Evolutionary conservation across 78 protist species (phyloP).

Genomic region (Emiliania huxleyi): DNA sequence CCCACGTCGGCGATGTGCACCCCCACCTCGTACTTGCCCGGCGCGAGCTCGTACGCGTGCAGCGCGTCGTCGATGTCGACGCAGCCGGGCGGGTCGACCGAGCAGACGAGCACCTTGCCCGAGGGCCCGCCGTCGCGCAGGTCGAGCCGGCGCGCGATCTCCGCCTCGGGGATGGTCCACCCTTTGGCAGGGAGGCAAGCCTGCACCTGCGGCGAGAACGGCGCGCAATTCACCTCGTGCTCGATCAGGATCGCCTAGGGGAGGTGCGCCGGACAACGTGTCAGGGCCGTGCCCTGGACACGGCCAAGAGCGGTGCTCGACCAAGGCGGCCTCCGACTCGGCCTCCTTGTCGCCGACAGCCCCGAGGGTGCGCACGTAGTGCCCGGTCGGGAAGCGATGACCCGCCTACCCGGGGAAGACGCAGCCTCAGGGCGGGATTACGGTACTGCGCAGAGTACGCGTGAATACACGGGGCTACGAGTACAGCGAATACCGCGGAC

Average conservation of each 20-base stretch:
- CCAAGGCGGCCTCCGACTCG: not conserved
- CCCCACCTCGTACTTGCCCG: slow-evolving; percentile 17
- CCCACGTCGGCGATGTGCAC: slow-evolving; percentile 89
- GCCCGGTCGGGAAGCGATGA: slow-evolving; percentile 40
- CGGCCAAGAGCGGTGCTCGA: slow-evolving; percentile 47
- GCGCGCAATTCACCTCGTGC: not conserved
- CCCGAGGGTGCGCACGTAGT: slow-evolving; percentile 48
- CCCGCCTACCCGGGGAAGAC: too few species aligned
- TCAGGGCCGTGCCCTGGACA: too few species aligned
- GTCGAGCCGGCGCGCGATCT: slow-evolving; percentile 26
- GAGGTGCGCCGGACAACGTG: too few species aligned
- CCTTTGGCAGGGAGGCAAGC: slow-evolving; percentile 43
- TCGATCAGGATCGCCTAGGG: too few species aligned
- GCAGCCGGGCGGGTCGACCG: slow-evolving; percentile 81
- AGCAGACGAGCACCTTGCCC: not conserved
- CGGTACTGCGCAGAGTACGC: too few species aligned
- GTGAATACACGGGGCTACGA: too few species aligned
- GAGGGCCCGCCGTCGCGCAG: not conserved
- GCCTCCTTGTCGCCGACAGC: not conserved
- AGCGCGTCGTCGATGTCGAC: slow-evolving; percentile 97
- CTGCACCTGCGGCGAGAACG: not conserved
- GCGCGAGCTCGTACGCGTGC: slow-evolving; percentile 56
- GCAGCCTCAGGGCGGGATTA: too few species aligned
- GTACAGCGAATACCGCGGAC: too few species aligned
- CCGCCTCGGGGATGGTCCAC: slow-evolving; percentile 43